Base-by-base conservation (phyloP, 1,284 basidiomycete species). In the Exobasidium rhododendri region DNA sequence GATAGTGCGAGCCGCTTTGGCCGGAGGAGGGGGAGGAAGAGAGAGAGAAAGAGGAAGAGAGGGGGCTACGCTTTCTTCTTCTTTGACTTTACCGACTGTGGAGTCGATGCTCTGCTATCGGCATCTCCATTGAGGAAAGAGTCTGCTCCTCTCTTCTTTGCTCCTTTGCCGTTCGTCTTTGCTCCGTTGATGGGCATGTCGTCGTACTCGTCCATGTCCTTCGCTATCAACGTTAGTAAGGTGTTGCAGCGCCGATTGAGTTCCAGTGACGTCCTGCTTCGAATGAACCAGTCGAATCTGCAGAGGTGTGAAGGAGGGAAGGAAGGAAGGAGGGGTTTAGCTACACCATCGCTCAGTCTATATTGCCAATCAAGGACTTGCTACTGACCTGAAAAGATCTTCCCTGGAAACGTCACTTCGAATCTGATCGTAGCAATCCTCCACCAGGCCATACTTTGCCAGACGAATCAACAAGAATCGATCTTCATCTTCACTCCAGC, bases 201-300 rank as follows among this genome's bases (percentile, higher is more conserved):
- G 13, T 4, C 20, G n/a, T 50, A 20, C 28, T 50, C 47, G 14
- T 35, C 52, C 17, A n/a, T 45, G 40, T 56, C 54, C 30, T 49
- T 58, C n/a, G 17, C 24, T n/a, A 58, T 29, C 4, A 58, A 43
- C 17, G 40, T 52, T 43, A 97, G 77, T 44, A 98, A 80, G 5
- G 94, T 97, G 70, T 89, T 90, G 72, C 93, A 97, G 59, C 96
- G 83, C 70, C 94, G 83, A 70, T 89, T 87, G 64, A 99, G 83
- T 83, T 99, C 96, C 74, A 91, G 88, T 10, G 92, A 88, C 26
- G 91, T 93, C 57, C 96, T 84, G 67, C 89, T 91, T 84, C 97
- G 97, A 85, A 98, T 92, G 83, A 97, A 98, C 94, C 94, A 97
- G 79, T 97, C 93, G 73, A 97, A 96, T 43, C 80, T 77, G 35